These are phyloP conservation scores for Pyrenochaeta sp. DNA, from an alignment of 2,329 filamentous ascomycete genomes.

Conservation along the genomic window DNA sequence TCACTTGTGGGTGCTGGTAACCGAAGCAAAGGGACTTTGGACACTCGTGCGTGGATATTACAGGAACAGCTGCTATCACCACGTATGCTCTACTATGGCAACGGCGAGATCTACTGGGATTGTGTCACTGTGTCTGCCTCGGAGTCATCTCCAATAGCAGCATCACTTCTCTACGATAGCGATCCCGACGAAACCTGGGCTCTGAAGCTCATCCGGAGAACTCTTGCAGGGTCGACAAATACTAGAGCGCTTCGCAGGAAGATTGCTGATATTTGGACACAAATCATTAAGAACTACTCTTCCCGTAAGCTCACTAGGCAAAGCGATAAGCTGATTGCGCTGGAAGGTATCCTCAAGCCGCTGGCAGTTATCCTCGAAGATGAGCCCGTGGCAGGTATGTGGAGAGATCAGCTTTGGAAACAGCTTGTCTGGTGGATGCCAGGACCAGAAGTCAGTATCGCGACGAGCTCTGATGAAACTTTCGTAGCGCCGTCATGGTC, in stretches of 20 bases:
- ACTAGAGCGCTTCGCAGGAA: not conserved
- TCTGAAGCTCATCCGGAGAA: conserved; percentile 11
- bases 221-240: not conserved
- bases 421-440: conserved; percentile 13
- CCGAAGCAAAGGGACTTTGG: conserved; percentile 9
- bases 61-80: conserved; percentile 19
- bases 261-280: conserved; percentile 7
- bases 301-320: conserved; percentile 5
- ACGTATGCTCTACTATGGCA: conserved; percentile 11
- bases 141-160: conserved; percentile 15
- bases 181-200: conserved; percentile 16
- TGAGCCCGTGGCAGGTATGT: conserved; percentile 12
- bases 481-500: conserved; percentile 15
- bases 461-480: not conserved
- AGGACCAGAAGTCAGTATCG: not conserved
- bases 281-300: conserved; percentile 14
- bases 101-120: conserved; percentile 14
- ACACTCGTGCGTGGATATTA: conserved; percentile 16
- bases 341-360: conserved; percentile 12
- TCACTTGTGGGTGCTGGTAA: not conserved
- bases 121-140: conserved; percentile 15
- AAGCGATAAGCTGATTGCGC: conserved; percentile 11
- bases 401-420: conserved; percentile 7
- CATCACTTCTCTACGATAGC: conserved; percentile 8
- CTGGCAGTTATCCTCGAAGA: not conserved